Conservation (phyloP, 164 flowering plant genomes). For the Vitis rotundifolia region DNA sequence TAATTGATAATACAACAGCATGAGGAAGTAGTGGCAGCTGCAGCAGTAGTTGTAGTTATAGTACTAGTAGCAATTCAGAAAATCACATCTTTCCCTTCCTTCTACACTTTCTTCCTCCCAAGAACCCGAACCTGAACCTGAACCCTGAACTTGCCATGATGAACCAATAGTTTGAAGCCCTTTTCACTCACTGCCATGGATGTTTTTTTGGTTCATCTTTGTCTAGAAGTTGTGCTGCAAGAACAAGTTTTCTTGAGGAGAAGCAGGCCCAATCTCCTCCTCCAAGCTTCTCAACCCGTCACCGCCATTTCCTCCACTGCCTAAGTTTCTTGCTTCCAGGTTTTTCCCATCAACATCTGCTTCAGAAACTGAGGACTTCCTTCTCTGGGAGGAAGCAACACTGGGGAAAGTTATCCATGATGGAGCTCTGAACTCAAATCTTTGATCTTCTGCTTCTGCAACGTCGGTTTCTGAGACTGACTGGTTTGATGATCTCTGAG, state of each 20-base stretch:
- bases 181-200: too few species aligned
- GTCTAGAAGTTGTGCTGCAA: slow-evolving; percentile 81
- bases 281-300: slow-evolving; percentile 77
- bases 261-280: slow-evolving; percentile 95
- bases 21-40: neutral
- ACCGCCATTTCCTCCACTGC: slow-evolving; percentile 29
- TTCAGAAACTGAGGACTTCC: slow-evolving; percentile 86
- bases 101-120: slow-evolving; percentile 6
- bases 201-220: neutral
- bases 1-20: neutral
- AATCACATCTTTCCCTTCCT: slow-evolving; percentile 12
- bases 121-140: neutral
- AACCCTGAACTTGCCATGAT: too few species aligned
- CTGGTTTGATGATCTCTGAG: slow-evolving; percentile 70
- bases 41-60: neutral
- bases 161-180: neutral
- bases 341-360: slow-evolving; percentile 67
- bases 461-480: slow-evolving; percentile 64
- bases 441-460: slow-evolving; percentile 66
- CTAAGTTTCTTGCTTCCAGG: slow-evolving; percentile 38
- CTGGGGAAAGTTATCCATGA: slow-evolving; percentile 99
- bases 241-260: slow-evolving; percentile 81
- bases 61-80: slow-evolving; percentile 2
- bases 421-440: slow-evolving; percentile 85
- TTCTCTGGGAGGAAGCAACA: slow-evolving; percentile 87